A percentile compares a stretch with the other conserved stretches of the same genome.
These are phyloP conservation scores for Alternaria panax DNA, from an alignment of 2,329 filamentous ascomycete species.

Conservation along the genomic window DNA sequence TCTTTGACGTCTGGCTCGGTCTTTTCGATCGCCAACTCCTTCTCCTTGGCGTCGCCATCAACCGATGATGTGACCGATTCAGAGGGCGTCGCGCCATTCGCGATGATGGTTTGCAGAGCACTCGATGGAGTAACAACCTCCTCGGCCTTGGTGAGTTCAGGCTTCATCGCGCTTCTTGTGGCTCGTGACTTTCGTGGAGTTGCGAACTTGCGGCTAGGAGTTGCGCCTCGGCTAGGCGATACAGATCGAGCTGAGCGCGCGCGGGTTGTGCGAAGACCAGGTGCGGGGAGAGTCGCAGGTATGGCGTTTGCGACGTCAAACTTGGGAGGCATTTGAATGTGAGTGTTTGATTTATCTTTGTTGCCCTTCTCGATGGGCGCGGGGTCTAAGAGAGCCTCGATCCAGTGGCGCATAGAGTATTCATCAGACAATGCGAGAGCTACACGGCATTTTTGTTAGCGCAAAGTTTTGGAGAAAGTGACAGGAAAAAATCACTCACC, in stretches of 20 bases:
- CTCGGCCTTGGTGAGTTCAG: slow-evolving; percentile 40
- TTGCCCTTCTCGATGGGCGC: slow-evolving; percentile 74
- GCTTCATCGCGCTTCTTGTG: slow-evolving; percentile 48
- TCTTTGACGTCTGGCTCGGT: slow-evolving; percentile 26
- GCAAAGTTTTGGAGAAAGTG: not conserved
- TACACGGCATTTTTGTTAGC: slow-evolving; percentile 51
- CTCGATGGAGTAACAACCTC: slow-evolving; percentile 56
- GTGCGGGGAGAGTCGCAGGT: slow-evolving; percentile 19
- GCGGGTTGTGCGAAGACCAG: slow-evolving; percentile 51
- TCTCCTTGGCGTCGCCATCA: slow-evolving; percentile 51
- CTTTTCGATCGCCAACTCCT: slow-evolving; percentile 11
- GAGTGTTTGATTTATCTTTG: slow-evolving; percentile 71
- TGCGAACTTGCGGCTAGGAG: slow-evolving; percentile 55
- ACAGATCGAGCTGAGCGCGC: slow-evolving; percentile 66
- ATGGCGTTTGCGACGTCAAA: slow-evolving; percentile 66
- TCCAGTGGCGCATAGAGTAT: slow-evolving; percentile 86
- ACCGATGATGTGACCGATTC: slow-evolving; percentile 50
- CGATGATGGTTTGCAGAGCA: slow-evolving; percentile 47
- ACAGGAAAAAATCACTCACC: slow-evolving; percentile 54
- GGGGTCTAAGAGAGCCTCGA: slow-evolving; percentile 90
- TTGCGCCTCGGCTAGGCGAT: slow-evolving; percentile 62
- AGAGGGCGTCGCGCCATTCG: slow-evolving; percentile 38
- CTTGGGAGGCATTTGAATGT: slow-evolving; percentile 81
- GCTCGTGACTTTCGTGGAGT: slow-evolving; percentile 64
- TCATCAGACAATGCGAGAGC: slow-evolving; percentile 85